Percentiles rank a stretch among this genome's conserved stretches.
These are phyloP conservation scores for Lanmaoa pseudosensibilis DNA, from an alignment of 768 basidiomycete genomes.

Conservation along the genomic window DNA sequence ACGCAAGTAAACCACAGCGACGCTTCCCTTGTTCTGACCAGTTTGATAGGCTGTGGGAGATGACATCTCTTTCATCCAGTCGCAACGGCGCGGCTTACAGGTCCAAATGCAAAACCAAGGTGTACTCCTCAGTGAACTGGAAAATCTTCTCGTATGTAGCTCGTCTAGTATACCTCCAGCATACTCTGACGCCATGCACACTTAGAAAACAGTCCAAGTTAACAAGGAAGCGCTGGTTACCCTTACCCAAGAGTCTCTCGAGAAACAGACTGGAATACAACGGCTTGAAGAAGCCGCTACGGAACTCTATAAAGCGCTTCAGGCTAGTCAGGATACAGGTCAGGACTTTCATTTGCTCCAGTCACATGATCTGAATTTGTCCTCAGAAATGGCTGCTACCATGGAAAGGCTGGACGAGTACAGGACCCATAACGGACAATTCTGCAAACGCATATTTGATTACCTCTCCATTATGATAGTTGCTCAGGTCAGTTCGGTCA, in stretches of 20 bases:
- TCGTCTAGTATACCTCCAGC: background rate
- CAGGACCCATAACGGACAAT: conserved; percentile 83
- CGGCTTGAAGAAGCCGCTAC: conserved; percentile 79
- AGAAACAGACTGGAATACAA: conserved; percentile 72
- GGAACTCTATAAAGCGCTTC: conserved; percentile 92
- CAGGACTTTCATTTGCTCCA: background rate
- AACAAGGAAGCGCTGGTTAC: conserved; percentile 68
- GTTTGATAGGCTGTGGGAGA: conserved; percentile 79
- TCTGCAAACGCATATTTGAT: conserved; percentile 89
- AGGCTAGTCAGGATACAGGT: conserved; percentile 89
- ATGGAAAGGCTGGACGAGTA: conserved; percentile 94
- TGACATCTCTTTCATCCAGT: conserved; percentile 94
- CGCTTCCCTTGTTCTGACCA: conserved; percentile 10
- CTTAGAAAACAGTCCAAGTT: conserved; percentile 94
- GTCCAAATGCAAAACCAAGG: conserved; percentile 97
- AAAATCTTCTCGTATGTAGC: conserved; percentile 73
- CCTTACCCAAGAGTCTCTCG: conserved; percentile 87
- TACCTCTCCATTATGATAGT: conserved; percentile 91
- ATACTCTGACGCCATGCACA: background rate
- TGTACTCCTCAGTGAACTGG: conserved; percentile 77
- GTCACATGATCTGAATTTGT: conserved; percentile 5
- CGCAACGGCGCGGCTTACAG: conserved; percentile 93
- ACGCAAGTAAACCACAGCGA: conserved; percentile 53
- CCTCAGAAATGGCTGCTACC: conserved; percentile 90
- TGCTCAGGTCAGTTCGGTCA: conserved; percentile 63